phyloP scores from a whole-genome alignment of 75 land plant genomes.

The Picea glauca region DNA sequence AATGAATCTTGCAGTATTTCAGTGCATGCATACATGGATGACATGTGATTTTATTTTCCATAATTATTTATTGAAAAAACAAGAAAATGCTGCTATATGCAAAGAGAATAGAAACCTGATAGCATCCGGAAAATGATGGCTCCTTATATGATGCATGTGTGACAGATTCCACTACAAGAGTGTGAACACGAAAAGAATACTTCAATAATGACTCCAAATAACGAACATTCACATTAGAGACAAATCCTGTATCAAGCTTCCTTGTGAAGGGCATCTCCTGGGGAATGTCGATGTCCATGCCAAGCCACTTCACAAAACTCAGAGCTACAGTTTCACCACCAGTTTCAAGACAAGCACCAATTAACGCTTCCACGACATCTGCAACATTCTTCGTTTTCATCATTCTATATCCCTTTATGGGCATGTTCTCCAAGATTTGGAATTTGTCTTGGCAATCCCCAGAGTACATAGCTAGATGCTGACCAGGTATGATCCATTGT shows the following conservation, averaged over 20 bases:
- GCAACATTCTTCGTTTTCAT: conserved; percentile 61
- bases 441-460: conserved; percentile 7
- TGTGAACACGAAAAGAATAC: conserved; percentile 51
- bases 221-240: conserved; percentile 22
- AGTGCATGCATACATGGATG: neutral
- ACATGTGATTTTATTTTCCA: neutral
- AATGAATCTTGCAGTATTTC: neutral
- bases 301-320: conserved; percentile 67
- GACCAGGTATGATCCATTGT: conserved; percentile 66
- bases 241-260: conserved; percentile 19
- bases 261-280: conserved; percentile 13
- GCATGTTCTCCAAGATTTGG: conserved; percentile 17
- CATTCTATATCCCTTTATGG: conserved; percentile 23
- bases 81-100: neutral
- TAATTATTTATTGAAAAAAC: neutral
- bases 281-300: conserved; percentile 43
- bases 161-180: conserved; percentile 66
- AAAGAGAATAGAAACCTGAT: conserved; percentile 50
- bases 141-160: conserved; percentile 76
- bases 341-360: conserved; percentile 69
- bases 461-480: conserved; percentile 7
- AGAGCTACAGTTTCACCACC: conserved; percentile 57
- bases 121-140: conserved; percentile 57
- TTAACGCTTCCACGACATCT: conserved; percentile 82
- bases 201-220: conserved; percentile 42